phyloP scores from a whole-genome alignment of 1,139 yeast species.

The Saccharomyces hybrid region DNA sequence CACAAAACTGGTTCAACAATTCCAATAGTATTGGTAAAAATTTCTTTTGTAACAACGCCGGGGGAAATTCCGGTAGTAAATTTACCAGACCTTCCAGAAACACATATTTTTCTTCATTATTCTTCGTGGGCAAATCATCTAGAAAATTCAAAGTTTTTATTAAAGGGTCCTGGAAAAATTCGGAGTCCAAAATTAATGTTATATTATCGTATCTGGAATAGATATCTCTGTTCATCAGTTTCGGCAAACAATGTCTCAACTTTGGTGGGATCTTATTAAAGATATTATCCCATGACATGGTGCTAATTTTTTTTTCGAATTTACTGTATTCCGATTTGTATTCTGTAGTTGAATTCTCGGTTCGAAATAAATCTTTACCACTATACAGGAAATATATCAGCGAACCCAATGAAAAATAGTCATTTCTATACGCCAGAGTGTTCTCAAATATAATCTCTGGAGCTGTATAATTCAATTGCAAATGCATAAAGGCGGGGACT shows the following conservation, averaged over 20 bases:
- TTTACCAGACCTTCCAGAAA: slow-evolving; percentile 60
- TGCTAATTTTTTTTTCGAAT: slow-evolving; percentile 38
- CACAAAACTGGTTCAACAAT: slow-evolving; percentile 30
- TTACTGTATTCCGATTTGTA: slow-evolving; percentile 41
- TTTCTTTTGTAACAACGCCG: slow-evolving; percentile 59
- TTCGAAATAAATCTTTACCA: slow-evolving; percentile 40
- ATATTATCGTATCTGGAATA: slow-evolving; percentile 30
- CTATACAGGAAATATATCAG: slow-evolving; percentile 61
- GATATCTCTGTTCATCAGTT: slow-evolving; percentile 35
- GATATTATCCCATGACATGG: slow-evolving; percentile 42
- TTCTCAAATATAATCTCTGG: slow-evolving; percentile 65
- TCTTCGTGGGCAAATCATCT: slow-evolving; percentile 76
- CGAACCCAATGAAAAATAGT: slow-evolving; percentile 76
- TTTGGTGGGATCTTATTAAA: slow-evolving; percentile 44
- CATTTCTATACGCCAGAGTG: slow-evolving; percentile 58
- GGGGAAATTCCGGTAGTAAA: slow-evolving; percentile 63
- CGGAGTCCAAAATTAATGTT: slow-evolving; percentile 26
- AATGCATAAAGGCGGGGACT: slow-evolving; percentile 62
- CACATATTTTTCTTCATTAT: slow-evolving; percentile 56
- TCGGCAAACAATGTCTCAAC: slow-evolving; percentile 33
- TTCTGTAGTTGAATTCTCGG: slow-evolving; percentile 42
- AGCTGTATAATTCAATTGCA: slow-evolving; percentile 66
- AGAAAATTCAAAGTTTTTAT: slow-evolving; percentile 75
- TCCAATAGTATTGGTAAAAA: slow-evolving; percentile 63
- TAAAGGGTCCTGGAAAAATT: slow-evolving; percentile 57